Base-by-base conservation (phyloP, 2,329 filamentous ascomycete species). In the Xylaria sp. region DNA sequence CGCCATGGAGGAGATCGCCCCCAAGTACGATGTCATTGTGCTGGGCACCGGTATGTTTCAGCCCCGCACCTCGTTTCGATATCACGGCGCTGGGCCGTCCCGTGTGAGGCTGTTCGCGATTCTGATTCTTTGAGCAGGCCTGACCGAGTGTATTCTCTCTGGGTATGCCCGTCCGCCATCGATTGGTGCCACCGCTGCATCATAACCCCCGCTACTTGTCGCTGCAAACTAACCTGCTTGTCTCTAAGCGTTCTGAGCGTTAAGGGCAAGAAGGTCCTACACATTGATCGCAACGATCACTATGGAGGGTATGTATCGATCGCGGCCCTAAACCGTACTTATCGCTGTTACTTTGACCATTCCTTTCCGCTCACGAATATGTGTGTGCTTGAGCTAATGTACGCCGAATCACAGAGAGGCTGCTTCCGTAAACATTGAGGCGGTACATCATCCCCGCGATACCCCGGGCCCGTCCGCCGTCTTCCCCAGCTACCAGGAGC, bases 141-240 rank as follows among this genome's bases (percentile, higher is more conserved):
- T 99, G 88, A 98, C 95, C 73, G 96, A 99, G 90, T 99, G 96
- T 85, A 96, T 99, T 80, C 92, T 99, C 77, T 98, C 95, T 81
- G 96, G 95, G 94, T 97, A 92, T 80, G 85, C 72, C 73, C 52
- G 85, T 72, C 73, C 50, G 51, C 48, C 32, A 28, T 57, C 57
- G 48, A 25, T 34, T 69, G 57, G 57, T 61, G 69, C 41, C n/a
- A 62, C 60, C 50, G 52, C 62, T 65, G 41, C 23, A 65, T 41
- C 37, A 23, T 44, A 57, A 60, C 51, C 61, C 41, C 58, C 44
- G 28, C 60, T 28, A 25, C 10, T 37, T 37, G 34, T 37, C 34
- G 18, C 25, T 41, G 48, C 69, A 48, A n/a, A 68, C 52, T 52
- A n/a, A 68, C 52, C 18, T 62, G 61, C 63, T 63, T 25, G 59